Percentiles rank a stretch among this genome's conserved stretches.
These are phyloP conservation scores for Russula sp. DNA, from an alignment of 768 basidiomycete species.

Conservation along the genomic window DNA sequence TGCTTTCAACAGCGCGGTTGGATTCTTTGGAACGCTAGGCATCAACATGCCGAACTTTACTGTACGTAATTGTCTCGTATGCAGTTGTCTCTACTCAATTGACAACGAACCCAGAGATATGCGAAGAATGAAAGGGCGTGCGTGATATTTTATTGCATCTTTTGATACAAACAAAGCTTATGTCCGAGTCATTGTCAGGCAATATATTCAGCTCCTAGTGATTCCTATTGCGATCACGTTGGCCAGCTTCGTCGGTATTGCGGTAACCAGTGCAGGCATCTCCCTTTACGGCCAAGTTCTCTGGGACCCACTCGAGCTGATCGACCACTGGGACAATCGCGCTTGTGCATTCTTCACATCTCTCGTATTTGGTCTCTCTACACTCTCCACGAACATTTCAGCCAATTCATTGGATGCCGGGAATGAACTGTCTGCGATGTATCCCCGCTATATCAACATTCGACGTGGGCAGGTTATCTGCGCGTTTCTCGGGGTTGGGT, in stretches of 20 bases:
- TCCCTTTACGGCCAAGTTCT: slow-evolving; percentile 62
- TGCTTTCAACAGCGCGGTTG: slow-evolving; percentile 72
- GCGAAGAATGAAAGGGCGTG: slow-evolving; percentile 64
- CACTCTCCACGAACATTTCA: slow-evolving; percentile 62
- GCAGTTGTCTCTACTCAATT: neutral
- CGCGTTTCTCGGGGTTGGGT: slow-evolving; percentile 83
- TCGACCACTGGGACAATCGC: slow-evolving; percentile 81
- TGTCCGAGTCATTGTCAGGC: slow-evolving; percentile 42
- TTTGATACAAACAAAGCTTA: neutral
- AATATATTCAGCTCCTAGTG: slow-evolving; percentile 70
- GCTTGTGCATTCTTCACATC: slow-evolving; percentile 82
- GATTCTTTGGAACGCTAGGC: slow-evolving; percentile 66
- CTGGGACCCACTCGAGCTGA: slow-evolving; percentile 76
- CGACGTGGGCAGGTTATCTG: slow-evolving; percentile 72
- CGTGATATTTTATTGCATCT: slow-evolving; percentile 32
- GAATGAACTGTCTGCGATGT: slow-evolving; percentile 78
- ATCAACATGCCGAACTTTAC: slow-evolving; percentile 89
- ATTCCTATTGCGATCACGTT: slow-evolving; percentile 78
- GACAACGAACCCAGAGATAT: slow-evolving; percentile 51
- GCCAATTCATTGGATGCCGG: slow-evolving; percentile 76
- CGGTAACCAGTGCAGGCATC: slow-evolving; percentile 76
- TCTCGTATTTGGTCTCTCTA: slow-evolving; percentile 69
- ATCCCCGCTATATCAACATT: slow-evolving; percentile 77
- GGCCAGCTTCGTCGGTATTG: slow-evolving; percentile 74
- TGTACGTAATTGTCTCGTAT: slow-evolving; percentile 32